These are phyloP conservation scores for Sugiyamaella floridensis DNA, from an alignment of 805 yeast species.

Conservation along the genomic window DNA sequence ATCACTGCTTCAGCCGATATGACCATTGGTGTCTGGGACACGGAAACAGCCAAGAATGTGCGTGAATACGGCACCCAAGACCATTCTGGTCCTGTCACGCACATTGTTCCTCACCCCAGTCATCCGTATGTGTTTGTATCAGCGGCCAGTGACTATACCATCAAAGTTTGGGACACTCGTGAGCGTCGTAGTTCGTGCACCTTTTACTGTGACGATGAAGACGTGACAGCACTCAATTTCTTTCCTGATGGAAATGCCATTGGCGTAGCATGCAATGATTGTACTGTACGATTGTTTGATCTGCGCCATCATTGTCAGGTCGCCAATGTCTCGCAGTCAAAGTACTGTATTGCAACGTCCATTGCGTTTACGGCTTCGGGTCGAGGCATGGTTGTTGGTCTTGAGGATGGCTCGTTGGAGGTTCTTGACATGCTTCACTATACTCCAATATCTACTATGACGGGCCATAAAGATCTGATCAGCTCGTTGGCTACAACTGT, in stretches of 20 bases:
- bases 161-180: constrained; percentile 75
- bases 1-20: constrained; percentile 78
- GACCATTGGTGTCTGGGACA: constrained; percentile 76
- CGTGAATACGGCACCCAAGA: constrained; percentile 25
- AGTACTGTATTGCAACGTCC: constrained; percentile 52
- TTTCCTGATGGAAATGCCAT: constrained; percentile 69
- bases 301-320: constrained; percentile 69
- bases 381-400: constrained; percentile 64
- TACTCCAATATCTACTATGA: constrained; percentile 56
- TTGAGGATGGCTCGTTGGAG: constrained; percentile 66
- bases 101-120: constrained; percentile 58
- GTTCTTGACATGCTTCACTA: constrained; percentile 72
- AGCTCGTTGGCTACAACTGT: constrained; percentile 59
- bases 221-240: constrained; percentile 54
- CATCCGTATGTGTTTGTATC: constrained; percentile 52
- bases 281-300: constrained; percentile 62
- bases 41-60: constrained; percentile 46
- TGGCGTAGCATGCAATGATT: constrained; percentile 63
- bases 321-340: constrained; percentile 21
- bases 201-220: constrained; percentile 51
- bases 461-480: constrained; percentile 57
- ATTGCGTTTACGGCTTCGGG: constrained; percentile 71
- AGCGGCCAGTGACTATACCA: constrained; percentile 67
- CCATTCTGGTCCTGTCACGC: constrained; percentile 43
- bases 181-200: constrained; percentile 31